A percentile compares a stretch with the other conserved stretches of the same genome.
phyloP scores from a whole-genome alignment of 208 protist species.

The Acanthamoeba castellanii region DNA sequence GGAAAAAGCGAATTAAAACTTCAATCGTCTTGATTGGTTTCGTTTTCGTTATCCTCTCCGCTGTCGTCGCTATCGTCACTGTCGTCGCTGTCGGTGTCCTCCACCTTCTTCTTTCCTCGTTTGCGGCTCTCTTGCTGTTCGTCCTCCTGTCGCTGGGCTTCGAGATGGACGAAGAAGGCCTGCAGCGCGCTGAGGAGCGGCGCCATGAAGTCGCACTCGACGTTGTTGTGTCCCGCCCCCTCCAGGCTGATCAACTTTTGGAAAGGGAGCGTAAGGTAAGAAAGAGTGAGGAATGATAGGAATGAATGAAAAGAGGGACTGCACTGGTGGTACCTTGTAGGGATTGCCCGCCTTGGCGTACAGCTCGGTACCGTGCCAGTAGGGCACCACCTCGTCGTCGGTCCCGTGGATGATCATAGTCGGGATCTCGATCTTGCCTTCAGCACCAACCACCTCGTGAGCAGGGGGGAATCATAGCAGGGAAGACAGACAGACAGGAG shows the following conservation, averaged over 20 bases:
- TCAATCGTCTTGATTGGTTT: background rate
- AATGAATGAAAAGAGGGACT: too few species aligned
- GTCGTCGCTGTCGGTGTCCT: background rate
- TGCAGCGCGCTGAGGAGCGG: background rate
- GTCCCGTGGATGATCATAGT: conserved; percentile 61
- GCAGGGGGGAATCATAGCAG: background rate
- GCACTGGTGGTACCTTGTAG: conserved; percentile 59
- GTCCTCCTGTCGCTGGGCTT: background rate
- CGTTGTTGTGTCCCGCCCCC: conserved; percentile 50
- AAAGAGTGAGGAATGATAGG: background rate
- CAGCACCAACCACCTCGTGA: background rate
- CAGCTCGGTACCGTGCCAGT: conserved; percentile 49
- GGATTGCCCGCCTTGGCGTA: background rate
- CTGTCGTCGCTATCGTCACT: background rate
- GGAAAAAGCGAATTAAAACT: too few species aligned
- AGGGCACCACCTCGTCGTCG: conserved; percentile 51
- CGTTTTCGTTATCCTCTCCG: background rate
- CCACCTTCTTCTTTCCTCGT: background rate
- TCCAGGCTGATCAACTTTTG: conserved; percentile 32
- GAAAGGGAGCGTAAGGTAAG: background rate
- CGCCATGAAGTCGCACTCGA: background rate
- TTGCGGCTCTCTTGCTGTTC: background rate
- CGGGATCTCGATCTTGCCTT: conserved; percentile 23
- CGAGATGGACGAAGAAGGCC: conserved; percentile 20
- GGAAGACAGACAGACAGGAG: background rate